These are phyloP conservation scores for Olyra latifolia DNA, from an alignment of 176 grass and related monocot species.

Conservation along the genomic window DNA sequence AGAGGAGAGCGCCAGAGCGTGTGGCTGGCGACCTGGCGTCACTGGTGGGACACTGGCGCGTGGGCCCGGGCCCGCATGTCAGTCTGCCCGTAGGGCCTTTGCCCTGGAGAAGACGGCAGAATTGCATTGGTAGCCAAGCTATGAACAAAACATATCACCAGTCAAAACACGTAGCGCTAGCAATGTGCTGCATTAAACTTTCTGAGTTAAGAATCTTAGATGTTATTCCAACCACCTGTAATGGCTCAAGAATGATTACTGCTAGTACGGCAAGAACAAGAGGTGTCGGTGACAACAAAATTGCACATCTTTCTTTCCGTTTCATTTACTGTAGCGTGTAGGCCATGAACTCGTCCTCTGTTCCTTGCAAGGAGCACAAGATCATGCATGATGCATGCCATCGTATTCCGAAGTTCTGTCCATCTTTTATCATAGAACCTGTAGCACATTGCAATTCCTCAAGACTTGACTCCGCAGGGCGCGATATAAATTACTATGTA, in stretches of 20 bases:
- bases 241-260: not conserved
- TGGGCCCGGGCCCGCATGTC: not conserved
- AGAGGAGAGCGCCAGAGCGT: not conserved
- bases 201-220: not conserved
- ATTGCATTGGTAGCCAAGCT: not conserved
- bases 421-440: not conserved
- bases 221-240: not conserved
- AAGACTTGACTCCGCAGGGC: not conserved
- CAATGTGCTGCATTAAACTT: not conserved
- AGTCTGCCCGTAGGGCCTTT: not conserved
- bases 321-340: not conserved
- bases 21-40: constrained; percentile 19
- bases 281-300: not conserved
- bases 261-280: not conserved
- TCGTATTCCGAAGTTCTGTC: not conserved
- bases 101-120: not conserved
- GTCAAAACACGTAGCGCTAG: not conserved
- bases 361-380: not conserved
- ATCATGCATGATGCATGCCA: not conserved
- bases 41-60: not conserved
- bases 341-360: not conserved
- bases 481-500: not conserved
- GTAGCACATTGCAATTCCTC: not conserved
- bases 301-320: not conserved
- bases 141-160: not conserved